Conservation (phyloP, 305 asterid species). For the Solanum hybrid region DNA sequence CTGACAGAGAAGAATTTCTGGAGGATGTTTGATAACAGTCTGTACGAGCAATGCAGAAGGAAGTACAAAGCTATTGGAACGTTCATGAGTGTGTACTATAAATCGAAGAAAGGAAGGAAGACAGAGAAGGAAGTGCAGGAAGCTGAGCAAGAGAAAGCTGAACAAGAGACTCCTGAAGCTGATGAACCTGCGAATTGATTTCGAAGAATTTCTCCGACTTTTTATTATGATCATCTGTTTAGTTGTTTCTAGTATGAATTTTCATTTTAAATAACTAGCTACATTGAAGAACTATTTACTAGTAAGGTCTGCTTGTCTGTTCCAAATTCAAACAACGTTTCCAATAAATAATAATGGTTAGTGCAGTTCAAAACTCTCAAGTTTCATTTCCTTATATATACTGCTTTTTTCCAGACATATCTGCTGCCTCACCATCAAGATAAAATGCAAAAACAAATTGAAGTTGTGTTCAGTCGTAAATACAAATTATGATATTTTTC, state of each 20-base stretch:
- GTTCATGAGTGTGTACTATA: constrained; percentile 86
- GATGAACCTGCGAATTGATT: constrained; percentile 6
- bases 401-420: not conserved
- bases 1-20: constrained; percentile 79
- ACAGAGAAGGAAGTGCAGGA: constrained; percentile 96
- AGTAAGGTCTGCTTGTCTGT: not conserved
- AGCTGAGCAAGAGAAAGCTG: constrained; percentile 87
- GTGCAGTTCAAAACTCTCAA: not conserved
- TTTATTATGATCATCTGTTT: not conserved
- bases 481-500: not conserved
- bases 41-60: constrained; percentile 71
- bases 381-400: not conserved
- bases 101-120: constrained; percentile 89
- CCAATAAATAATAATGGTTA: not conserved
- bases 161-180: constrained; percentile 24
- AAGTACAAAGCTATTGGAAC: constrained; percentile 81
- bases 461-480: not conserved
- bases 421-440: not conserved
- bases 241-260: not conserved
- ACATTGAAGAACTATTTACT: not conserved
- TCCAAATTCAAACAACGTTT: not conserved
- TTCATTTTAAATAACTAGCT: not conserved
- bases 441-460: not conserved
- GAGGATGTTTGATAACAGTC: constrained; percentile 90
- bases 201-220: not conserved